Conservation (phyloP, 352 stramenopile species). For the Globisporangium viniferum region DNA sequence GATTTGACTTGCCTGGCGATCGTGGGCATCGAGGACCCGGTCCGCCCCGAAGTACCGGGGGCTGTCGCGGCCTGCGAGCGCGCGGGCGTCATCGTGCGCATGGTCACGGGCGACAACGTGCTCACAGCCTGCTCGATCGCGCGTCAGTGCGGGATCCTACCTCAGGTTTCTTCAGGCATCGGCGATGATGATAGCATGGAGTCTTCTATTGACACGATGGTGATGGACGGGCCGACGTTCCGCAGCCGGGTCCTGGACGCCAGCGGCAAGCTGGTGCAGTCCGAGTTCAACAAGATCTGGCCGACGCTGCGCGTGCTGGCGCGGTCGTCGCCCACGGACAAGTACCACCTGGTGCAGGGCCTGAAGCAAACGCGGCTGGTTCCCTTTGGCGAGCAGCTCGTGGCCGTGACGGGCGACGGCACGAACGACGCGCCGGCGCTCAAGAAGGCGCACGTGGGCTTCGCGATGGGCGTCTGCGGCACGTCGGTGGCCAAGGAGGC, state of each 20-base stretch:
- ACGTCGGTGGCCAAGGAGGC: slow-evolving; percentile 89
- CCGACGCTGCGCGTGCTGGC: slow-evolving; percentile 87
- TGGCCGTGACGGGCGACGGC: slow-evolving; percentile 91
- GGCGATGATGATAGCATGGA: too few relatives aligned
- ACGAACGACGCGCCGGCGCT: slow-evolving; percentile 93
- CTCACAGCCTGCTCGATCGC: slow-evolving; percentile 90
- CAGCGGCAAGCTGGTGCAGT: slow-evolving; percentile 50
- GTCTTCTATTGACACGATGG: neutral
- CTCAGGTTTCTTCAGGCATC: neutral
- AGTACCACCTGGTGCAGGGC: slow-evolving; percentile 87
- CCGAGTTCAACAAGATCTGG: slow-evolving; percentile 81
- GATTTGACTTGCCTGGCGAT: slow-evolving; percentile 61
- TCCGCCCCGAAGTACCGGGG: slow-evolving; percentile 85
- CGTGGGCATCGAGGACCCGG: slow-evolving; percentile 92
- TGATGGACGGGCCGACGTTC: slow-evolving; percentile 58
- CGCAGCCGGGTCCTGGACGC: slow-evolving; percentile 40
- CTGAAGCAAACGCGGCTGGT: slow-evolving; percentile 55
- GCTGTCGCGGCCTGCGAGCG: slow-evolving; percentile 89
- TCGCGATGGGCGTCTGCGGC: slow-evolving; percentile 87
- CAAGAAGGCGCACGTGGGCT: slow-evolving; percentile 87
- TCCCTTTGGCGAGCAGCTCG: slow-evolving; percentile 43
- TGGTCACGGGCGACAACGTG: slow-evolving; percentile 92
- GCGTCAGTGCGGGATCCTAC: slow-evolving; percentile 84
- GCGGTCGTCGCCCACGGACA: slow-evolving; percentile 88
- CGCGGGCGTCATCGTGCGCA: slow-evolving; percentile 90